Percentiles rank a stretch among this genome's conserved stretches.
Evolutionary conservation across 2,329 filamentous ascomycete species (phyloP).

Genomic region (Dothistroma pini): DNA sequence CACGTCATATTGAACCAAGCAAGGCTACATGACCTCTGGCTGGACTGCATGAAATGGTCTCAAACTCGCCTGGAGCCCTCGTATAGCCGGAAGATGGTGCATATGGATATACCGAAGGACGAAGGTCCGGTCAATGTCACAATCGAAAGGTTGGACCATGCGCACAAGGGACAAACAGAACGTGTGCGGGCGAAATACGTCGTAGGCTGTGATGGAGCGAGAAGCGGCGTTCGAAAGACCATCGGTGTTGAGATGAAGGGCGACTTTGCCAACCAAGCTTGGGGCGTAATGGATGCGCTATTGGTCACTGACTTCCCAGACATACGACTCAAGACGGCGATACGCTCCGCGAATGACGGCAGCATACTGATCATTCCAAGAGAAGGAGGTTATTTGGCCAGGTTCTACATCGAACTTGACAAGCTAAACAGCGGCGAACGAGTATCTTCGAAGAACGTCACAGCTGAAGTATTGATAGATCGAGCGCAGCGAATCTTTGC

Average conservation of each 20-base stretch:
- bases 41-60: constrained; percentile 34
- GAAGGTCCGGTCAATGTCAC: constrained; percentile 53
- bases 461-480: constrained; percentile 58
- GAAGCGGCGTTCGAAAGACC: constrained; percentile 30
- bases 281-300: constrained; percentile 37
- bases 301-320: constrained; percentile 43
- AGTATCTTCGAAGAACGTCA: constrained; percentile 60
- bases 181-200: constrained; percentile 33
- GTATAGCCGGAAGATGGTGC: constrained; percentile 27
- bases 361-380: constrained; percentile 75
- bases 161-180: constrained; percentile 31
- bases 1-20: constrained; percentile 69
- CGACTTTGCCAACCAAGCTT: constrained; percentile 35
- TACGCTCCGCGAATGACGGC: constrained; percentile 63
- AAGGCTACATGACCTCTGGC: constrained; percentile 56
- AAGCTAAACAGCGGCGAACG: constrained; percentile 44
- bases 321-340: constrained; percentile 46
- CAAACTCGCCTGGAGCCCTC: constrained; percentile 31
- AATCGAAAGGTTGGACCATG: constrained; percentile 37
- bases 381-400: constrained; percentile 33
- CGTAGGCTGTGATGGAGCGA: constrained; percentile 37
- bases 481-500: constrained; percentile 61
- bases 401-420: constrained; percentile 38
- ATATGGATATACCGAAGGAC: constrained; percentile 24
- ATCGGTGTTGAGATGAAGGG: constrained; percentile 36